Conservation (phyloP, 805 yeast species). For the Nakazawaea peltata region DNA sequence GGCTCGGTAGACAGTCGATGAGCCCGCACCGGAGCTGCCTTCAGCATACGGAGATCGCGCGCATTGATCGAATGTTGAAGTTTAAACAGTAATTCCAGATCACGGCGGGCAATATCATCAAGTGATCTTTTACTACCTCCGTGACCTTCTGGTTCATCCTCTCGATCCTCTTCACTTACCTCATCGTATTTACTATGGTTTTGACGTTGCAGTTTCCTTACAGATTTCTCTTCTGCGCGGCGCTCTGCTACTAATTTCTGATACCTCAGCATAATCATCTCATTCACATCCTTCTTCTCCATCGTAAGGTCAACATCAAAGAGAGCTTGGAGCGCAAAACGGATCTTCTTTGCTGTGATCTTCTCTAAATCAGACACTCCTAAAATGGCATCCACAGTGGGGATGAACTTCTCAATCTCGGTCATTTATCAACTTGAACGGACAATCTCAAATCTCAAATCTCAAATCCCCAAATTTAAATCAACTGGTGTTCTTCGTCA, state of each 20-base stretch:
- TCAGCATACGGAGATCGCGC: conserved; percentile 5
- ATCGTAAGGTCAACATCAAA: conserved; percentile 46
- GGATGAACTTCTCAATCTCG: conserved; percentile 38
- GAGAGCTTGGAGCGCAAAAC: conserved; percentile 66
- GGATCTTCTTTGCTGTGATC: conserved; percentile 62
- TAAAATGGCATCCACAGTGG: conserved; percentile 68
- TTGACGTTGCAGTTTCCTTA: not conserved
- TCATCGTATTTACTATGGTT: not conserved
- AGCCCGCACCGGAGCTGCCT: conserved; percentile 9
- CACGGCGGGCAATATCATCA: conserved; percentile 35
- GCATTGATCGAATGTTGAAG: conserved; percentile 20
- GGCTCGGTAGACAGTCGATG: conserved; percentile 12
- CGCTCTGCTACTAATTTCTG: conserved; percentile 34
- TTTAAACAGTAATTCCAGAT: conserved; percentile 43
- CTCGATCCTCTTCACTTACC: too few relatives aligned
- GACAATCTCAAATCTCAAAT: too few relatives aligned
- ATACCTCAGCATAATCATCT: conserved; percentile 51
- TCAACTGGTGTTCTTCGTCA: too few relatives aligned
- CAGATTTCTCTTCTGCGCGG: conserved; percentile 12
- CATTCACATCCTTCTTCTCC: conserved; percentile 49
- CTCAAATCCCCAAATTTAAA: too few relatives aligned
- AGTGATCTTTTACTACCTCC: conserved; percentile 14
- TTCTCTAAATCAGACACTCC: conserved; percentile 62
- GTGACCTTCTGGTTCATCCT: conserved; percentile 1
- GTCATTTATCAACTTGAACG: too few relatives aligned